Evolutionary conservation across 495 filamentous ascomycete species (phyloP).

Genomic region (Daldinia bambusicola): DNA sequence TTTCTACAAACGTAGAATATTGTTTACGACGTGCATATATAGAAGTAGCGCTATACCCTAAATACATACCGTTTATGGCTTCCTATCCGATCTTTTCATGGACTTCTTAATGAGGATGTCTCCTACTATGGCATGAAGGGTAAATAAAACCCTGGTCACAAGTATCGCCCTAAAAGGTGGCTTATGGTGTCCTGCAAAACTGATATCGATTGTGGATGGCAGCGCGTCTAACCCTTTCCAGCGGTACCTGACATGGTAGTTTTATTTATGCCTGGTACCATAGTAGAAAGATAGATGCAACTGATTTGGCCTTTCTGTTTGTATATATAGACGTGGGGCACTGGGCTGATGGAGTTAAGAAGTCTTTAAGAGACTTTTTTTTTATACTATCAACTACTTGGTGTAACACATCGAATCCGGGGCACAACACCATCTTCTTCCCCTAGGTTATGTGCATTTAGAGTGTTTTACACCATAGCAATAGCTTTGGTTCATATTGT

Average conservation of each 20-base stretch:
- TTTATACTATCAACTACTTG: constrained; percentile 12
- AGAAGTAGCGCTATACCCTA: not conserved
- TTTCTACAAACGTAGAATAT: constrained; percentile 10
- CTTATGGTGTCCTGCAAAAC: too few species aligned
- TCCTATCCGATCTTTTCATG: not conserved
- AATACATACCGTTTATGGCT: not conserved
- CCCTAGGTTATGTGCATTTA: constrained; percentile 12
- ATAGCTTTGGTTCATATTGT: not conserved
- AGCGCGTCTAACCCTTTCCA: too few species aligned
- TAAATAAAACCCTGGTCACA: too few species aligned
- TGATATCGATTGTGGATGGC: too few species aligned
- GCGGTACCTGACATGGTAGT: too few species aligned
- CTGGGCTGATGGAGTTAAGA: constrained; percentile 1
- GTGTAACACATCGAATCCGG: constrained; percentile 28
- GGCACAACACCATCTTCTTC: constrained; percentile 28
- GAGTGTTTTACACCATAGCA: not conserved
- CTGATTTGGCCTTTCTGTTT: not conserved
- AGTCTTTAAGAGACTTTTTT: not conserved
- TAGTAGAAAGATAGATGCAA: not conserved
- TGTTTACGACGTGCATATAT: not conserved
- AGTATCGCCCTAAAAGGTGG: too few species aligned
- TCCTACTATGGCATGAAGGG: too few species aligned
- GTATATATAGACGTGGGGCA: not conserved
- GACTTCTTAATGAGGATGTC: not conserved
- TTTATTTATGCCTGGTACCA: too few species aligned